Base-by-base conservation (phyloP, 2,329 filamentous ascomycete genomes). In the Paracorniculantispora psalliotae region DNA sequence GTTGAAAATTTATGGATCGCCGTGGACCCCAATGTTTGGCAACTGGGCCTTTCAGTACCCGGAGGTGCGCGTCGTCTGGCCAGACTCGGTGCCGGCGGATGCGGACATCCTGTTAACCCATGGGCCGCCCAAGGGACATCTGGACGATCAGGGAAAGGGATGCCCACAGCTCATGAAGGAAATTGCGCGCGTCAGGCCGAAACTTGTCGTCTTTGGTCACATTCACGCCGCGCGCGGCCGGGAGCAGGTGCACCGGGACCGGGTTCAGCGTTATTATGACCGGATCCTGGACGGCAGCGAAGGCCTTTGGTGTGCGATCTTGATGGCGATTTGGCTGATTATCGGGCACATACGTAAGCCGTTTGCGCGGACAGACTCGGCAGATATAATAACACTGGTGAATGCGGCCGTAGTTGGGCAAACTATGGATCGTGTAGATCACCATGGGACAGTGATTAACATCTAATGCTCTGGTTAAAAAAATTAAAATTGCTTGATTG, bases 21-120 rank as follows among this genome's bases (percentile, higher is more conserved):
- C 74, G 0, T 62, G 60, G 49, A 70, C 73, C 6, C 65, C 66
- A 8, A 63, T 59, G 15, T 66, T 68, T 48, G 74, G 73, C 1
- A 71, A 63, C 35, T 77, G 69, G 68, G 75, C 74, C 0, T 79
- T 79, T 57, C 75, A 78, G 60, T 76, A 78, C 60, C 65, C 68
- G 0, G 62, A 60, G 6, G 41, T 55, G 17, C 48, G 61, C 7
- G 62, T 73, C 35, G 62, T 66, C 6, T 72, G 67, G 68, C 51
- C 60, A 15, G 52, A 62, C 8, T 39, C 58, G 6, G 59, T 70
- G 2, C 65, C 71, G 0, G 57, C 65, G 1, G 63, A 66, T 2
- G 67, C 67, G 1, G 73, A 76, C 59, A 66, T 77, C 21, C 61
- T 77, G 1, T 59, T 77, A 10, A 76, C 72, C 2, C 75, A 77